Percentiles rank a stretch among this genome's conserved stretches.
These are phyloP conservation scores for Skeletonema grethae DNA, from an alignment of 108 stramenopile species.

Conservation along the genomic window DNA sequence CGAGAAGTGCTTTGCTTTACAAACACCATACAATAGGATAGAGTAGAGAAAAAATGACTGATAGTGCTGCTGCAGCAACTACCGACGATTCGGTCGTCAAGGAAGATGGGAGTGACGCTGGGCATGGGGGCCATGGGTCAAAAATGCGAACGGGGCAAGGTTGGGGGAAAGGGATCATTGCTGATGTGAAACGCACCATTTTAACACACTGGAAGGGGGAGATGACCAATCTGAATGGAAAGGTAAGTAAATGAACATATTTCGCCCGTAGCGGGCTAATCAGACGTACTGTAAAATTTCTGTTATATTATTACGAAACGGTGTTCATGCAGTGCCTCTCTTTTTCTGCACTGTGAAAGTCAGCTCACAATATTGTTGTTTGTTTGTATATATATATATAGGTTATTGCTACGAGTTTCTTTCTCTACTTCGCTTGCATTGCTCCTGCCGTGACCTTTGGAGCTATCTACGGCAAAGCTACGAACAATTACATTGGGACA, in stretches of 20 bases:
- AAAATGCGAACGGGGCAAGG: conserved; percentile 14
- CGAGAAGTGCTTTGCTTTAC: too few relatives aligned
- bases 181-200: conserved; percentile 37
- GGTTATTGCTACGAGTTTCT: conserved; percentile 54
- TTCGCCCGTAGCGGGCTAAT: too few relatives aligned
- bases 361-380: background rate
- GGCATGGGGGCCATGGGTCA: background rate
- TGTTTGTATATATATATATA: conserved; percentile 2
- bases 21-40: too few relatives aligned
- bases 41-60: background rate
- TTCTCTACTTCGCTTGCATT: conserved; percentile 82
- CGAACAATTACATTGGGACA: conserved; percentile 62
- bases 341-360: background rate
- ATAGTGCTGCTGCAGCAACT: background rate
- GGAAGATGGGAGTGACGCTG: background rate
- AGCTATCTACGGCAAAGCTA: conserved; percentile 55
- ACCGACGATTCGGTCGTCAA: background rate
- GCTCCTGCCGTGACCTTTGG: conserved; percentile 76
- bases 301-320: too few relatives aligned
- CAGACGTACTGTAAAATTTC: too few relatives aligned
- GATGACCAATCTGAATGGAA: conserved; percentile 59
- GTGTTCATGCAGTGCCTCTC: background rate
- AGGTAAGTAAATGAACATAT: conserved; percentile 1
- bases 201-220: conserved; percentile 30
- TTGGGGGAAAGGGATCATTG: conserved; percentile 51